Evolutionary conservation across 2,329 filamentous ascomycete species (phyloP), one percentile per base, ranked within the genome.

Genomic region (Aspergillus novoparasiticus): DNA sequence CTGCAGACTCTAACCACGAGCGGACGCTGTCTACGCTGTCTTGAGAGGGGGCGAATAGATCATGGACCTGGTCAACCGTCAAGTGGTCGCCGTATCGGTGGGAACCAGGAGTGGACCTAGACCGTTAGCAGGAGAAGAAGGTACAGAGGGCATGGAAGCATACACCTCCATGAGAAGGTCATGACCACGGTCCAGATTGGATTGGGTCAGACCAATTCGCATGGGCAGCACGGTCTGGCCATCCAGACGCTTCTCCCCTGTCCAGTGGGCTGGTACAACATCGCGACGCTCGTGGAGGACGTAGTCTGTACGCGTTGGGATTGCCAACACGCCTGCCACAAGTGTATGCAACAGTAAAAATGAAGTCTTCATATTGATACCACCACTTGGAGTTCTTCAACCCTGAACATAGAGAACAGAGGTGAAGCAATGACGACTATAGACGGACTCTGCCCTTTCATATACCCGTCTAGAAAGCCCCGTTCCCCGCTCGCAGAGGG

Each of bases 1-100:
- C 87, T 21, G 82, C 80, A 8, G 75, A 72, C 26, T 79, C 73
- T 16, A 89, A 79, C 86, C 87, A 89, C 12, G 76, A 65, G 68
- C 81, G 81, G 36, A 88, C 84, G 2, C 80, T 75, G n/a, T 82
- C 76, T 2, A 87, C 80, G 4, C 83, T 77, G 43, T 85, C 81
- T 11, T 68, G 66, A 14, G 71, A 73, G 6, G 80, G 79, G 28
- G 80, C 76, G 66, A 83, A 83, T 14, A 78, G 73, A 45, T 80
- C 73, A 50, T 78, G 78, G 48, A 83, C 74, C 57, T 83, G 66
- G 43, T 82, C 74, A 6, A 76, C 72, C 10, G 77, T 76, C 77
- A 79, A 81, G 57, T 80, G 76, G 61, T 79, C 68, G 36, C 79
- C 80, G 67, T 78, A 83, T 12, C 75, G 79, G 19, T 74, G 55